Base-by-base conservation (phyloP, 805 yeast genomes). In the Candida ipomoeae region DNA sequence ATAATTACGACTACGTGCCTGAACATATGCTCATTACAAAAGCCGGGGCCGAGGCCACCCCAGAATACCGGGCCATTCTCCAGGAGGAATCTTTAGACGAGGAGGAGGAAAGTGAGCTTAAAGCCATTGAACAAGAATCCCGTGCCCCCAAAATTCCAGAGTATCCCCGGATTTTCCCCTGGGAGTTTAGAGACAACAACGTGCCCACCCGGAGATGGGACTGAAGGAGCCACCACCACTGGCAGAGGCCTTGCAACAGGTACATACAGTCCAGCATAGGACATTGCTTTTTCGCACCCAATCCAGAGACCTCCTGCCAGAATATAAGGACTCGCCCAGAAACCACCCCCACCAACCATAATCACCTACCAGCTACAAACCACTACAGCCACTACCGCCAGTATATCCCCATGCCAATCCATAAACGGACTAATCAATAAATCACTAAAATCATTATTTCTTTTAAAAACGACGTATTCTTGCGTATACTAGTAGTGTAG, bases 81-180 rank as follows among this genome's bases (percentile, higher is more conserved):
- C 48, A 46, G 26, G 52, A 49, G 31, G 58, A 49, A 17, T 39
- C 26, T 17, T 34, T 39, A 18, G 52, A 33, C 14, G 52, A 47
- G 14, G 51, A 53, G 3, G 48, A 33, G 8, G 42, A 23, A 6
- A 23, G 14, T 15, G 46, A 17, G 33, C 46, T 35, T 8, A 21
- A 31, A 26, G 17, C 17, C 3, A 15, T 42, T 5, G 45, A 51
- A 17, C 41, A 23, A 3, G 7, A 17, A 17, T 39, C 32, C 13
- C 6, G 8, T 1, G 32, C 31, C 41, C 6, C 21, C 11, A 17
- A 21, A n/a, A 23, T 7, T 14, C 14, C 40, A 5, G 40, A 5
- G 13, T n/a, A 34, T 26, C 63, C 62, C 5, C 62, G 61, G 43
- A 44, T 70, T n/a, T 70, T 70, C 54, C 74, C 74, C 2, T 70